Evolutionary conservation across 805 yeast genomes (phyloP).

Genomic region (Lachancea fermentati): DNA sequence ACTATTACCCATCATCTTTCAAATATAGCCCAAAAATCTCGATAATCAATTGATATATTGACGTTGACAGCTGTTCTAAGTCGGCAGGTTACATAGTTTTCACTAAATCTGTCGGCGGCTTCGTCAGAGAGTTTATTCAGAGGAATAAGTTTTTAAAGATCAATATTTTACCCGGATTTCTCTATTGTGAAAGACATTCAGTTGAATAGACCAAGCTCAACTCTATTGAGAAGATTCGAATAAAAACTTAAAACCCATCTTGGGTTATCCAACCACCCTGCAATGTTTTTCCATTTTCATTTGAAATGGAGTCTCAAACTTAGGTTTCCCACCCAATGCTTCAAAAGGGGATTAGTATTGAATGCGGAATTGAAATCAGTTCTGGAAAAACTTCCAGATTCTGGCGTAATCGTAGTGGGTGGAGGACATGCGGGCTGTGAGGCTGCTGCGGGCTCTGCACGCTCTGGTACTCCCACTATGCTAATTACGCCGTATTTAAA

Average conservation of each 20-base stretch:
- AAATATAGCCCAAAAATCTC: no score
- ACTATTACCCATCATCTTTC: no score
- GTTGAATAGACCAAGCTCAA: no score
- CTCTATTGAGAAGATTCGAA: no score
- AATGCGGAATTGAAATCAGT: slow-evolving; percentile 3
- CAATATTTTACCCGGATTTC: neutral
- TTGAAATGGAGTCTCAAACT: neutral
- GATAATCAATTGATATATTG: no score
- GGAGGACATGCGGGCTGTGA: slow-evolving; percentile 99
- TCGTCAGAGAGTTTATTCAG: no score
- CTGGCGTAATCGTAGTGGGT: slow-evolving; percentile 75
- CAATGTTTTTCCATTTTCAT: neutral
- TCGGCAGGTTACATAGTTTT: no score
- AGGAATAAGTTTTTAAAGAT: no score
- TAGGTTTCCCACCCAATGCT: neutral
- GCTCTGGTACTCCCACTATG: slow-evolving; percentile 55
- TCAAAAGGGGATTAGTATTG: slow-evolving; percentile 1
- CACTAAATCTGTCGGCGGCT: no score
- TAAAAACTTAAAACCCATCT: neutral
- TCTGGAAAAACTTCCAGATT: slow-evolving; percentile 6
- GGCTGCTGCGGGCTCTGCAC: slow-evolving; percentile 90
- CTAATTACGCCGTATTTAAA: slow-evolving; percentile 69
- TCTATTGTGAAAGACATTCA: neutral
- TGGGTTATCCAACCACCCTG: neutral
- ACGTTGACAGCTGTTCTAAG: no score